Evolutionary conservation across 148 eudicot genomes (phyloP).

Genomic region (Simmondsia chinensis): DNA sequence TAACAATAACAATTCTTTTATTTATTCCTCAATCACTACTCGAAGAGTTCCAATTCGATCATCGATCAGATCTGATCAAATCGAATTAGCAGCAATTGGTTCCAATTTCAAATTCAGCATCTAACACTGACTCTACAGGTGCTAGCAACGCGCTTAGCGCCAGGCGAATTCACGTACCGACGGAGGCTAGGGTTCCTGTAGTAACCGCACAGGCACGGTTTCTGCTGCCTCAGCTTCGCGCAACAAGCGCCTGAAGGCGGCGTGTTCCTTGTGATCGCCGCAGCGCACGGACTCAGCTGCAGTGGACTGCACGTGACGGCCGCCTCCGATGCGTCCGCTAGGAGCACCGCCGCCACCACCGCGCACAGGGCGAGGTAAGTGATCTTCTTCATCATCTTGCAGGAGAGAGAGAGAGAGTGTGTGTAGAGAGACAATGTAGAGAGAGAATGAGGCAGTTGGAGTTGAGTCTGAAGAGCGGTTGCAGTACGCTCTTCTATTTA

Average conservation of each 20-base stretch:
- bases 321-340: constrained; percentile 10
- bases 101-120: too few relatives aligned
- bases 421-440: neutral
- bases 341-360: constrained; percentile 10
- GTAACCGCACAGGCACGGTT: constrained; percentile 52
- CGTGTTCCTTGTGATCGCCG: constrained; percentile 17
- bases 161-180: constrained; percentile 33
- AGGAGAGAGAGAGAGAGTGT: neutral
- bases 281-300: constrained; percentile 33
- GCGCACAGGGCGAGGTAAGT: constrained; percentile 3
- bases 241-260: constrained; percentile 38
- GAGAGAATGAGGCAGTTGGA: neutral
- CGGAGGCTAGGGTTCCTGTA: constrained; percentile 23
- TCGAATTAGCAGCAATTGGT: too few relatives aligned
- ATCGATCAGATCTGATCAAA: too few relatives aligned
- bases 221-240: constrained; percentile 22
- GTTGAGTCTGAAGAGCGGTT: constrained; percentile 1
- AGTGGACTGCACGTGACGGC: constrained; percentile 37
- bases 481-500: too few relatives aligned
- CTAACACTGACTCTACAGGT: constrained; percentile 15
- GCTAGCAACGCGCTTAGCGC: constrained; percentile 29
- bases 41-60: too few relatives aligned
- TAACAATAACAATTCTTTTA: too few relatives aligned
- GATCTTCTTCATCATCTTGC: constrained; percentile 13
- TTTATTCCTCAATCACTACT: too few relatives aligned